Conservation (phyloP, 352 stramenopile species). For the Pythium biforme region DNA sequence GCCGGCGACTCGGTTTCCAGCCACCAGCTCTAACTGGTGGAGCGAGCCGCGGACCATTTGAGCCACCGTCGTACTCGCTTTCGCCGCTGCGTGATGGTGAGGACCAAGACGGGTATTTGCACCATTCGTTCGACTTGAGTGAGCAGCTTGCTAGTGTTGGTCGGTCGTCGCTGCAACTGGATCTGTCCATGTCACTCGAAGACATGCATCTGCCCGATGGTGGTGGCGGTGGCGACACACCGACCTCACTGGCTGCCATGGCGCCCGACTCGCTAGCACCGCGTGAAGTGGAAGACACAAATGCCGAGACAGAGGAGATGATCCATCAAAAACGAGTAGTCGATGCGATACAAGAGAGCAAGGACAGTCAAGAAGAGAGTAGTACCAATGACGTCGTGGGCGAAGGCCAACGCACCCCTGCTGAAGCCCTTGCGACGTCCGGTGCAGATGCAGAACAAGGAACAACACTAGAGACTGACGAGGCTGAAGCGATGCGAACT, state of each 20-base stretch:
- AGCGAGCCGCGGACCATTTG: not conserved
- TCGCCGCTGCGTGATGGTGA: not conserved
- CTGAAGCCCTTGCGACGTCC: too few relatives aligned
- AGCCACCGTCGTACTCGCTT: not conserved
- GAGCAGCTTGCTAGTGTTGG: not conserved
- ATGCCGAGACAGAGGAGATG: not conserved
- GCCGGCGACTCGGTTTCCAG: slow-evolving; percentile 42
- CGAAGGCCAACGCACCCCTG: too few relatives aligned
- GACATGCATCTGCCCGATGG: not conserved
- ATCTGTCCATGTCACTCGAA: not conserved
- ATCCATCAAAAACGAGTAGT: too few relatives aligned
- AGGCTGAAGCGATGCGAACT: too few relatives aligned
- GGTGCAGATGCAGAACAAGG: too few relatives aligned
- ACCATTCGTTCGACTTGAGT: not conserved
- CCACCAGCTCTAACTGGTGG: not conserved
- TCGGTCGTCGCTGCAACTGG: not conserved
- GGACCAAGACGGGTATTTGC: not conserved
- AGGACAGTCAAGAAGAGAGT: too few relatives aligned
- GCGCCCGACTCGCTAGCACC: not conserved
- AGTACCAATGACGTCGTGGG: too few relatives aligned
- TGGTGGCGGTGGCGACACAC: not conserved
- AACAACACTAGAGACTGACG: too few relatives aligned
- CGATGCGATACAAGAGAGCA: too few relatives aligned
- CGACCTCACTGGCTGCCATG: not conserved
- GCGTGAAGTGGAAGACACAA: not conserved